Conservation (phyloP, 495 filamentous ascomycete genomes). For the Delitschia confertaspora region DNA sequence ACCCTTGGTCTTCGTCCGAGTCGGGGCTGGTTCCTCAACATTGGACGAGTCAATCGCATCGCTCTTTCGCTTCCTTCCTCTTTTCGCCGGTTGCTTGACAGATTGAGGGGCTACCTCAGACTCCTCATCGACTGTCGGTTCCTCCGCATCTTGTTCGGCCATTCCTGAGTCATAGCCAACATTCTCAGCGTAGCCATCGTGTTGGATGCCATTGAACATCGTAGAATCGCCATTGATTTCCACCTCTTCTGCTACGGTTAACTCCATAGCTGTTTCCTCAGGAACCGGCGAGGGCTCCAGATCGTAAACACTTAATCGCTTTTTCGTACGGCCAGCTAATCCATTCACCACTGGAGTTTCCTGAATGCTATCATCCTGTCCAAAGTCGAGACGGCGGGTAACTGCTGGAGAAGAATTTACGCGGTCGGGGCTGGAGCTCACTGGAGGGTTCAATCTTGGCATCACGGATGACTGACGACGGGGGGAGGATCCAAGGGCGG, state of each 20-base stretch:
- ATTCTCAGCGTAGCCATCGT: constrained; percentile 10
- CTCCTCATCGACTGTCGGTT: constrained; percentile 4
- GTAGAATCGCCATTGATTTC: constrained; percentile 11
- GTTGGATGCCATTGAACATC: constrained; percentile 5
- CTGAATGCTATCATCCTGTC: constrained; percentile 20
- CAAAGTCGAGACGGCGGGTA: constrained; percentile 39
- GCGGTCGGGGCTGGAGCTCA: constrained; percentile 9
- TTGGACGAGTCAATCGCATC: constrained; percentile 8
- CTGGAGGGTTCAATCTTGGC: constrained; percentile 27
- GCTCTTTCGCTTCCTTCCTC: constrained; percentile 21
- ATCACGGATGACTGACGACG: constrained; percentile 41
- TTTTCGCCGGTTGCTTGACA: constrained; percentile 7
- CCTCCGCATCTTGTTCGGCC: constrained; percentile 1
- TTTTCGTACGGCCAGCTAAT: constrained; percentile 3
- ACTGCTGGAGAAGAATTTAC: constrained; percentile 29
- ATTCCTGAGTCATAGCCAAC: constrained; percentile 7
- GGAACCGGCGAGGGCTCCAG: constrained; percentile 16
- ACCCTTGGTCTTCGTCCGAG: neutral
- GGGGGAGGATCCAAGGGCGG: constrained; percentile 47
- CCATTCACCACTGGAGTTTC: constrained; percentile 16
- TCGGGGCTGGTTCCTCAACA: neutral
- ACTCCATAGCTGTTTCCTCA: neutral
- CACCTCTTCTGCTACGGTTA: constrained; percentile 12
- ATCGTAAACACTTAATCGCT: constrained; percentile 17
- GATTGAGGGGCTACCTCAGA: constrained; percentile 1